Conservation (phyloP, 768 basidiomycete genomes). For the Suillus discolor region DNA sequence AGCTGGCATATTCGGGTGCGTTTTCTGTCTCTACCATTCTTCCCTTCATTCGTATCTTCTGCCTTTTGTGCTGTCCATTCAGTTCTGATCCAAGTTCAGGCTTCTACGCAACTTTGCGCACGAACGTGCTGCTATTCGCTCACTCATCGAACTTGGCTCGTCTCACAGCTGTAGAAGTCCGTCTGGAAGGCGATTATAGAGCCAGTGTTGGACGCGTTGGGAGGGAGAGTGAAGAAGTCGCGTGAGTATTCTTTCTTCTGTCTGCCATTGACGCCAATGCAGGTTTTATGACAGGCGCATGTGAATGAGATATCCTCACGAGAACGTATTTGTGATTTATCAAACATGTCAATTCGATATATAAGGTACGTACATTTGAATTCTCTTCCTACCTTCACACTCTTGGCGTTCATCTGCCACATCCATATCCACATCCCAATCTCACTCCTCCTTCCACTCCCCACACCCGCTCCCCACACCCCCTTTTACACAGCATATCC, state of each 20-base stretch:
- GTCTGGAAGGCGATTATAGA: conserved; percentile 88
- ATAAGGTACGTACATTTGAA: conserved; percentile 56
- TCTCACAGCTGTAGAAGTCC: conserved; percentile 80
- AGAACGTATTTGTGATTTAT: conserved; percentile 81
- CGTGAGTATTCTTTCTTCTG: conserved; percentile 48
- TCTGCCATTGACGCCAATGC: background rate
- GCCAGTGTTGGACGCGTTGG: conserved; percentile 85
- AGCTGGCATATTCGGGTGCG: conserved; percentile 53
- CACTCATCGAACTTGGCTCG: conserved; percentile 65
- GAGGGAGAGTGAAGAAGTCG: conserved; percentile 90
- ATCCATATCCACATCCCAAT: conserved; percentile 34
- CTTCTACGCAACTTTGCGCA: conserved; percentile 72
- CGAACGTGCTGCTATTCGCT: conserved; percentile 64
- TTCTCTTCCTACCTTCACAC: background rate
- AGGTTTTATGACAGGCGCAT: conserved; percentile 85
- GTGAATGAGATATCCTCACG: conserved; percentile 82
- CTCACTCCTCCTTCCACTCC: conserved; percentile 2
- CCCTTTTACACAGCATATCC: conserved; percentile 30
- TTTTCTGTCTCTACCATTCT: background rate
- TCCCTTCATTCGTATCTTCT: background rate
- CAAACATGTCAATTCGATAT: conserved; percentile 88
- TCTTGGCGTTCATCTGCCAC: conserved; percentile 47
- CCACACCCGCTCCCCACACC: conserved; percentile 15
- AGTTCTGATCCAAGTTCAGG: conserved; percentile 30
- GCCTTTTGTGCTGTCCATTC: background rate